These are phyloP conservation scores for Chlorella sp. DNA, from an alignment of 139 green algal genomes.

Conservation along the genomic window DNA sequence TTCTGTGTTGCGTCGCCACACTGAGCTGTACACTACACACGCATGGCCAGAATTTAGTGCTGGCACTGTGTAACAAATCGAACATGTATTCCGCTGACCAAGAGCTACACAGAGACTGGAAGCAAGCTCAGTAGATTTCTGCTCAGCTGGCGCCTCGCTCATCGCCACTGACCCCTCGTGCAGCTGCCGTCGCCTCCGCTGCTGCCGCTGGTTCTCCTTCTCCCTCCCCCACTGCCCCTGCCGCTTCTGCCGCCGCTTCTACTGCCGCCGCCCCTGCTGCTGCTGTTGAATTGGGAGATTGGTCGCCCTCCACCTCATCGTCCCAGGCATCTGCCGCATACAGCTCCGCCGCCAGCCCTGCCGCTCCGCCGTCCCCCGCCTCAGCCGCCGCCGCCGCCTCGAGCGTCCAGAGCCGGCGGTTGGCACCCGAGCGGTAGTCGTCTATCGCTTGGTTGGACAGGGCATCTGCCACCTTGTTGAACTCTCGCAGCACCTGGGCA, in stretches of 20 bases:
- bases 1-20: not conserved
- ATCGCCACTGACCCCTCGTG: not conserved
- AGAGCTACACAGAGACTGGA: not conserved
- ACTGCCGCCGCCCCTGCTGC: not conserved
- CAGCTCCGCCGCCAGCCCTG: not conserved
- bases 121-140: not conserved
- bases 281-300: not conserved
- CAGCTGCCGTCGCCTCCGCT: not conserved
- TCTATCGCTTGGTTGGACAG: conserved; percentile 61
- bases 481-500: conserved; percentile 31
- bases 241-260: not conserved
- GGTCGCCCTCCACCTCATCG: not conserved
- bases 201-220: not conserved
- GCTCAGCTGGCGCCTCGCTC: not conserved
- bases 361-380: not conserved
- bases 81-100: too few species aligned
- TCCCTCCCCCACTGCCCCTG: not conserved
- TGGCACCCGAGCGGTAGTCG: conserved; percentile 20
- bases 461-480: conserved; percentile 55
- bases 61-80: too few species aligned
- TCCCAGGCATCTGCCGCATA: not conserved
- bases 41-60: too few species aligned
- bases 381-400: not conserved
- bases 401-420: conserved; percentile 17
- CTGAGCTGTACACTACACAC: not conserved